Evolutionary conservation across 73 alveolate genomes (phyloP).

Genomic region (Tetrahymena malaccensis): DNA sequence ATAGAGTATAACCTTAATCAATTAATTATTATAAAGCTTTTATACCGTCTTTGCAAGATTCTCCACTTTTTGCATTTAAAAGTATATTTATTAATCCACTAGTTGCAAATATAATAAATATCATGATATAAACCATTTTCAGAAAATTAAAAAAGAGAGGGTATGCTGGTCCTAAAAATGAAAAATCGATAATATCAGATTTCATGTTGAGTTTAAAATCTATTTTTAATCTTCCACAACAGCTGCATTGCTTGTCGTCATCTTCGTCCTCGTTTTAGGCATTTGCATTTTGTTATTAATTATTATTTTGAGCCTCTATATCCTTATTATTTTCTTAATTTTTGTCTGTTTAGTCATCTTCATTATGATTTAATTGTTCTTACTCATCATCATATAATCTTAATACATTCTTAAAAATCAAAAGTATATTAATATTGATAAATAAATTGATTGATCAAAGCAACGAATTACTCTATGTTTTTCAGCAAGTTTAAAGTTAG

Average conservation of each 20-base stretch:
- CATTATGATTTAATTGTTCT: no score
- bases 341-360: no score
- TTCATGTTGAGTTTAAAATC: neutral
- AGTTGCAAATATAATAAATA: neutral
- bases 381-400: neutral
- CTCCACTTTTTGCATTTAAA: neutral
- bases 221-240: neutral
- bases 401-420: neutral
- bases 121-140: neutral
- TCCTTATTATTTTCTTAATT: no score
- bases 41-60: neutral
- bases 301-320: neutral
- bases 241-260: neutral
- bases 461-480: neutral
- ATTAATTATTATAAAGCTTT: neutral
- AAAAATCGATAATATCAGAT: neutral
- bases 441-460: neutral
- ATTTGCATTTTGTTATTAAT: neutral
- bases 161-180: neutral
- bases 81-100: neutral
- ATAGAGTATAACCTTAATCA: neutral
- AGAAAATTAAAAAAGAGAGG: neutral
- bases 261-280: neutral
- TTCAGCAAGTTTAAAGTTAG: neutral
- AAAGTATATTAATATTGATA: no score